Base-by-base conservation (phyloP, 2,329 filamentous ascomycete species). In the Helotiales sp. region DNA sequence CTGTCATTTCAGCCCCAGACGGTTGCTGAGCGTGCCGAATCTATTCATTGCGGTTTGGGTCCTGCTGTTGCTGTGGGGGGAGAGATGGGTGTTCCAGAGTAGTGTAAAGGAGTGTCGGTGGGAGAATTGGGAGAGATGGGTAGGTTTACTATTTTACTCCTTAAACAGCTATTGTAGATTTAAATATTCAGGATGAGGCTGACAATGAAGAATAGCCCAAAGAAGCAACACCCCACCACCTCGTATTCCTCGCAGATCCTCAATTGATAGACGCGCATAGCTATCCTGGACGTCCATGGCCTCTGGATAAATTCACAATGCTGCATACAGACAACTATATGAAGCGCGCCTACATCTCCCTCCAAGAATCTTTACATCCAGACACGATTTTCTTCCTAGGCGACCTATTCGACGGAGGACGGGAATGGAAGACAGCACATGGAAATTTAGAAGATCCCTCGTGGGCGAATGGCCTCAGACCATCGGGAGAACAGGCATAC, bases 61-160 rank as follows among this genome's bases (percentile, higher is more conserved):
- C 38, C 72, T 90, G 22, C 80, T 89, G 19, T 69, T 99, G 61
- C 84, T 95, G 63, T 95, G 90, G 85, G 92, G 93, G 1, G 95
- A 99, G 77, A 81, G 89, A 58, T 89, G 83, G 74, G 81, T 88
- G 33, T 98, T 96, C 72, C 79, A 82, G 53, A 83, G 83, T 62
- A 86, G 83, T 59, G 83, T 96, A 15, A 77, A 82, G 55, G 80
- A 77, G 52, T 99, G 95, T 73, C 76, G 83, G 54, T 99, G 95
- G 95, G 80, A 84, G 33, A 83, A 82, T 38, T 99, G 95, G 95
- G 95, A 99, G 78, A 81, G 84, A 73, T 99, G 95, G 93, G 92
- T 96, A 79, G 70, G 83, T 68, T 13, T 40, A n/a, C 33, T 13
- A 9, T 15, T 52, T 40, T 48, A 44, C 8, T 44, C 19, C 38